Evolutionary conservation across 495 filamentous ascomycete species (phyloP), one percentile per base, ranked within the genome.

Genomic region (Neurospora sp.): DNA sequence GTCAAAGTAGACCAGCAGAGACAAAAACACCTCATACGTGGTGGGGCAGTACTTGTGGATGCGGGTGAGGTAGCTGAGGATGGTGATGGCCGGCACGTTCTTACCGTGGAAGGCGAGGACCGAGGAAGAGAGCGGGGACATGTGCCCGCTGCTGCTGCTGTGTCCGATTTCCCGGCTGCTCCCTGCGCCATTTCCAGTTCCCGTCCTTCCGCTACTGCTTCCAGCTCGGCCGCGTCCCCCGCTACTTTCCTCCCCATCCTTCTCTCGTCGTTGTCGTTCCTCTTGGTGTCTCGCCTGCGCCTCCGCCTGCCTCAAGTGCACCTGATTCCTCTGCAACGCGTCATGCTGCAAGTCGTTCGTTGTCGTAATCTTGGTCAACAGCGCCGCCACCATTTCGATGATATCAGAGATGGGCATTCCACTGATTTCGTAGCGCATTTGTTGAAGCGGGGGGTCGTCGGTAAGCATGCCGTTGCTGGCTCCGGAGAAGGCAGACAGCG

Each of bases 41-140:
- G 96, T 98, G 0, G 96, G 96, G 77, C 96, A 99, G 79, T 99
- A 99, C 82, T 98, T 98, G 80, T 99, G 95, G 76, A 99, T 98
- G 65, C 96, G 91, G 79, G 89, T 95, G 38, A 99, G 84, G 75
- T 99, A 99, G 85, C 94, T 98, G 72, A 96, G 84, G 71, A 99
- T 98, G 41, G 94, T 96, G 74, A 99, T 99, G 78, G 91, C 96
- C 3, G 96, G 96, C 9, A 98, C 93, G 74, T 99, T 99, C 83
- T 98, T 99, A 37, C 96, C 96, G 80, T 99, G 96, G 77, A 99
- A 99, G n/a, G 96, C 96, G 12, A 99, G 88, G 2, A 99, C 96
- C 71, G 93, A 97, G 69, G 90, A 93, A 70, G 94, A 93, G 74
- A 96, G 88, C 12, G 89, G 89, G 77, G 88, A 94, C 77, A 97